Evolutionary conservation across 2,329 filamentous ascomycete genomes (phyloP), one percentile per base, ranked within the genome.

Genomic region (Alternaria ventricosa): DNA sequence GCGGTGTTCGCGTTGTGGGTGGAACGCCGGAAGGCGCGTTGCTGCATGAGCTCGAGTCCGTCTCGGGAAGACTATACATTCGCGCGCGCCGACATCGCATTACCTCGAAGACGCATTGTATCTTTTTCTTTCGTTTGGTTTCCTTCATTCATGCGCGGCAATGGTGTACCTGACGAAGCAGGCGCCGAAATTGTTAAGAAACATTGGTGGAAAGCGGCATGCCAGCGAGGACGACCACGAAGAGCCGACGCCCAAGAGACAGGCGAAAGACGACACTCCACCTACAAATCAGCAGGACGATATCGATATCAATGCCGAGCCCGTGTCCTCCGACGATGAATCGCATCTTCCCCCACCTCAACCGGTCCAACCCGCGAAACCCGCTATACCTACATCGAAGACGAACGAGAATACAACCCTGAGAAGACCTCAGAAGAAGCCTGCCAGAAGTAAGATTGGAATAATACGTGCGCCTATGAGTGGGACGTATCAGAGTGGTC

Each of bases 221-320:
- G 81, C 80, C 18, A 74, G 65, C 6, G 60, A 71, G 6, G 71
- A 80, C 1, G 76, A 82, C 50, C 80, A 83, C 55, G 75, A 78
- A 25, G 74, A 79, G 25, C 63, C 65, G 22, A 23, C 51, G 8
- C 30, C 49, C 22, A 65, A 66, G 58, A 53, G 61, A 55, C 51
- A 56, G 44, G 58, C 58, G 10, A 46, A 51, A 6, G 23, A n/a
- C 7, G 20, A 28, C 8, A 27, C 12, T 27, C 8, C 44, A 11
- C 20, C 50, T 27, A 41, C 6, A 36, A 53, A 53, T 10, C 13
- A 55, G 44, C 44, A 55, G 8, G 50, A 50, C 66, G 20, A 63
- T 68, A 20, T 54, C 62, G 23, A 61, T 25, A 23, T 75, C 28
- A 50, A 67, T 44, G 66, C 66, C 1, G 72, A 75, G 4, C 75